These are phyloP conservation scores for Cardamine occulta DNA, from an alignment of 345 rosid genomes.

Conservation along the genomic window DNA sequence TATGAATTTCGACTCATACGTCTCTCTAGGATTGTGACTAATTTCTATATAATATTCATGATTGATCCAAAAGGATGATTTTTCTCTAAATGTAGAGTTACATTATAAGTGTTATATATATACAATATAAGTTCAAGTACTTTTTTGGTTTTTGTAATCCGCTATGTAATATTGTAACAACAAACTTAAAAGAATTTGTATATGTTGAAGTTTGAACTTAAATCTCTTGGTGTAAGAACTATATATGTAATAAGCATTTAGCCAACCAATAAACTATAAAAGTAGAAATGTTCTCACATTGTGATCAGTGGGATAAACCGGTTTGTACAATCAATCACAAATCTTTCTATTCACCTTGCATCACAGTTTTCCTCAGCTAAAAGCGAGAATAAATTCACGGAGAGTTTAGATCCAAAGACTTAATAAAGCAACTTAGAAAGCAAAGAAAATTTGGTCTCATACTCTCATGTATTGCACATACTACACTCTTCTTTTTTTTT, in stretches of 20 bases:
- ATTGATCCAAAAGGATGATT: neutral
- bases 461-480: neutral
- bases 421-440: neutral
- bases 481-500: neutral
- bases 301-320: neutral
- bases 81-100: neutral
- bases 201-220: slow-evolving; percentile 15
- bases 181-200: neutral
- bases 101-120: neutral
- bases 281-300: neutral
- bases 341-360: neutral
- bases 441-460: neutral
- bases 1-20: neutral
- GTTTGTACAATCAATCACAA: neutral
- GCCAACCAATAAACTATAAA: neutral
- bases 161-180: neutral
- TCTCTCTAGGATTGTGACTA: neutral
- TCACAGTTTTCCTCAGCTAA: neutral
- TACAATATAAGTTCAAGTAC: neutral
- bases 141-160: slow-evolving; percentile 7
- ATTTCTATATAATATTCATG: neutral
- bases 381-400: neutral
- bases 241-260: neutral
- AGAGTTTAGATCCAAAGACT: neutral
- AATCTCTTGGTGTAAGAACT: too few relatives aligned